Percentiles rank a stretch among this genome's conserved stretches.
Evolutionary conservation across 2,329 filamentous ascomycete species (phyloP).

Genomic region (Scytalidium sp.): DNA sequence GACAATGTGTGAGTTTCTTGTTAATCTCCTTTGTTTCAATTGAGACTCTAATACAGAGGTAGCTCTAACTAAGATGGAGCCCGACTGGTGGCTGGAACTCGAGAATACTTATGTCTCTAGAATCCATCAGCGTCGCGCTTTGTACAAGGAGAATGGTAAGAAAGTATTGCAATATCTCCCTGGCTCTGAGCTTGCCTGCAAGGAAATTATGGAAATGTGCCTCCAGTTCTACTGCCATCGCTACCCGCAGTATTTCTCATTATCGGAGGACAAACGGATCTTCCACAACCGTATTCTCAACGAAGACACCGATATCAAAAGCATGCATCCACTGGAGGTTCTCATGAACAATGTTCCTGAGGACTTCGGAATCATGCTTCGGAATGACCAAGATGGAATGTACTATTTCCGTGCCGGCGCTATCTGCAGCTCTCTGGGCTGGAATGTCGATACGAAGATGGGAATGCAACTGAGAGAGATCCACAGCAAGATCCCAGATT

Average conservation of each 20-base stretch:
- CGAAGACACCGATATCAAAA: conserved; percentile 57
- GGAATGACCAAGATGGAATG: conserved; percentile 66
- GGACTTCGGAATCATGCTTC: conserved; percentile 75
- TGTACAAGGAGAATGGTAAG: conserved; percentile 62
- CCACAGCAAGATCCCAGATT: conserved; percentile 74
- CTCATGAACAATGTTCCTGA: conserved; percentile 78
- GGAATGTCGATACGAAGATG: conserved; percentile 74
- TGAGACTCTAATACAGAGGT: conserved; percentile 8
- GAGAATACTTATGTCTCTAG: conserved; percentile 68
- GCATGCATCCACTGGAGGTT: conserved; percentile 63
- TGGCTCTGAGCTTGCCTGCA: conserved; percentile 74
- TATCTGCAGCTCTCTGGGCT: conserved; percentile 77
- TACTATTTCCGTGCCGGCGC: conserved; percentile 75
- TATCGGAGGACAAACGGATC: conserved; percentile 49
- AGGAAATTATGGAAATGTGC: conserved; percentile 85
- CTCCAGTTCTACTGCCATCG: conserved; percentile 75
- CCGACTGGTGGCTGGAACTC: conserved; percentile 87
- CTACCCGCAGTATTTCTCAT: conserved; percentile 72
- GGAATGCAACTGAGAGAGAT: conserved; percentile 68
- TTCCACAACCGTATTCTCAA: conserved; percentile 69
- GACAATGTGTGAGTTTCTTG: conserved; percentile 72
- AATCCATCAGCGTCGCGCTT: conserved; percentile 64
- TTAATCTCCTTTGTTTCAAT: background rate
- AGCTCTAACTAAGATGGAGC: conserved; percentile 76
- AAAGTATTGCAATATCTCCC: conserved; percentile 66